Conservation (phyloP, 106 monocot species). For the Iris macrosiphon region DNA sequence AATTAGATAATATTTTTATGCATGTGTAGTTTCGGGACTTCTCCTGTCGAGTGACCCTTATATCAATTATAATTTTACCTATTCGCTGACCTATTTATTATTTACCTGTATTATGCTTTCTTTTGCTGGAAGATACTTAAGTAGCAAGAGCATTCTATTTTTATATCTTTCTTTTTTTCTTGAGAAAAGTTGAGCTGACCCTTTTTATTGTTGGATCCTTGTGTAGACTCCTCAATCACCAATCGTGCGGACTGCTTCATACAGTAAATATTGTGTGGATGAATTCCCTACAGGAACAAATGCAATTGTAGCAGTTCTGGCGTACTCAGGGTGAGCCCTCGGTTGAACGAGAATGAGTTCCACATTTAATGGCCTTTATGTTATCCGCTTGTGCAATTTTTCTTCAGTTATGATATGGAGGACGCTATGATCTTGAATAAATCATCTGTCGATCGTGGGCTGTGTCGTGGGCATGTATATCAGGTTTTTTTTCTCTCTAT, state of each 20-base stretch:
- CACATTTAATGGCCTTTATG: neutral
- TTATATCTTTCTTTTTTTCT: neutral
- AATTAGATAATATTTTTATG: no score
- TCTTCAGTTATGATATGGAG: slow-evolving; percentile 93
- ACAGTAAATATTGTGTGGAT: slow-evolving; percentile 77
- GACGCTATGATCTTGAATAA: slow-evolving; percentile 99
- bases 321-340: slow-evolving; percentile 74
- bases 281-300: slow-evolving; percentile 91
- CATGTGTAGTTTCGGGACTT: no score
- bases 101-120: no score
- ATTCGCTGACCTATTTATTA: no score
- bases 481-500: slow-evolving; percentile 45
- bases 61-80: no score
- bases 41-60: no score
- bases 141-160: no score
- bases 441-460: slow-evolving; percentile 90
- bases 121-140: no score
- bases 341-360: neutral
- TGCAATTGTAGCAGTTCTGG: slow-evolving; percentile 95
- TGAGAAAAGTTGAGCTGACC: neutral
- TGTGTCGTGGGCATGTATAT: slow-evolving; percentile 85
- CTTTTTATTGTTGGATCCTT: neutral
- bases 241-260: slow-evolving; percentile 76
- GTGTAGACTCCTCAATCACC: slow-evolving; percentile 95
- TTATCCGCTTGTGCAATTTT: neutral